Evolutionary conservation across 192 early-diverging fungal species (phyloP), one percentile per base, ranked within the genome.

Genomic region (Dispira parvispora): DNA sequence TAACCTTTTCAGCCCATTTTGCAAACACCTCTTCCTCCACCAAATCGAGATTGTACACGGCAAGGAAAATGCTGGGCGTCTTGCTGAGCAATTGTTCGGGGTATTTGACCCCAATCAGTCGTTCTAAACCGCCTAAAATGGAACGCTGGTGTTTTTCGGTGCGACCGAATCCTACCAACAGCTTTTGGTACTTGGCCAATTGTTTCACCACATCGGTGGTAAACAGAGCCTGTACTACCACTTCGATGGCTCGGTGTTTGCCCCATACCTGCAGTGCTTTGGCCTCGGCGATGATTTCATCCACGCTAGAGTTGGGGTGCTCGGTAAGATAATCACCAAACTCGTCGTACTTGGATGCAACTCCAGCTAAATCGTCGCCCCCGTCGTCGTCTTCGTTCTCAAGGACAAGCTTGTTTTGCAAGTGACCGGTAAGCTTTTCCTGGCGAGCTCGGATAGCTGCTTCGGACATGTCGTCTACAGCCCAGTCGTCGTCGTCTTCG

Each of bases 71-170:
- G 52, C 80, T 67, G 16, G 88, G 77, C 13, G 78, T 78, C 78
- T 87, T 90, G 47, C 73, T 72, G 52, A 85, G 68, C 55, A 82
- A 69, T 61, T 64, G 66, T 61, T 77, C 81, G 58, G 66, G 73
- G 68, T 64, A 63, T 52, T 75, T 74, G 27, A 78, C 75, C 50
- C 73, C 84, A 46, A 94, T 83, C 52, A 94, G 73, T 21, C 85
- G 77, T 74, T 96, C 94, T 62, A 97, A 81, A 21, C 93, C 94
- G 67, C 94, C 96, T 14, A 99, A 73, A 20, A 94, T 67, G 20
- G 84, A 85, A 66, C 84, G 86, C 76, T 96, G 93, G 63, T 82
- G 78, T 73, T 94, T 95, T 62, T 92, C 86, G 62, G 72, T 80
- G 62, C 67, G 68, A 64, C 87, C 77, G 69, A 99, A 97, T 68